Percentiles rank a stretch among this genome's conserved stretches.
Conservation (phyloP, 345 rosid species). For the Populus pruinosa region DNA sequence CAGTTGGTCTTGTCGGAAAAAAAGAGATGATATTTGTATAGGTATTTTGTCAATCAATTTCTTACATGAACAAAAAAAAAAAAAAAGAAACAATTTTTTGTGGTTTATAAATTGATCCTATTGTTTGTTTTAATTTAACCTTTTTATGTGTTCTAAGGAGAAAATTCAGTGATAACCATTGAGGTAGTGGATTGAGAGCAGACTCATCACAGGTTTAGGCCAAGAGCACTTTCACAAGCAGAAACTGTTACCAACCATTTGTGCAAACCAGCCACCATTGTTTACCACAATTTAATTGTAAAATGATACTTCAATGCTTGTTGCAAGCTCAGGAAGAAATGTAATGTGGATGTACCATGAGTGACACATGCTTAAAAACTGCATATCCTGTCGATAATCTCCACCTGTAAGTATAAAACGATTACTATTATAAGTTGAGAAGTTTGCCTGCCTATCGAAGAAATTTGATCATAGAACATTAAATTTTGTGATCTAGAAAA, state of each 20-base stretch:
- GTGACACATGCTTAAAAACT: too few species aligned
- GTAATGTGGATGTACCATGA: too few species aligned
- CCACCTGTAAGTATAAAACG: too few species aligned
- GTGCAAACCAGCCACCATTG: background rate
- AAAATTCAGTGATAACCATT: background rate
- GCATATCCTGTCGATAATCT: too few species aligned
- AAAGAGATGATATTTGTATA: background rate
- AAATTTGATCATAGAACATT: background rate
- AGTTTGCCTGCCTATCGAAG: background rate
- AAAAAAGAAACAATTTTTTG: background rate
- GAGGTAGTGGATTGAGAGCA: background rate
- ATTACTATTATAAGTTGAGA: too few species aligned
- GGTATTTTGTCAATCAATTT: background rate
- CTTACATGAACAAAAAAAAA: background rate
- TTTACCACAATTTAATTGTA: background rate
- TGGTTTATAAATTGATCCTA: background rate
- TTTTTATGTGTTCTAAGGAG: too few species aligned
- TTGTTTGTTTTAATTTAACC: background rate
- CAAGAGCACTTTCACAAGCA: background rate
- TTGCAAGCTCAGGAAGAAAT: too few species aligned
- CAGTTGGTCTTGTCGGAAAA: constrained; percentile 1
- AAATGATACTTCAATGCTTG: too few species aligned
- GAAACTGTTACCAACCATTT: background rate
- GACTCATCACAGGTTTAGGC: background rate
- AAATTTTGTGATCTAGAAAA: background rate